A percentile compares a stretch with the other conserved stretches of the same genome.
Conservation (phyloP, 2,329 filamentous ascomycete genomes). For the Thelonectria blattea region DNA sequence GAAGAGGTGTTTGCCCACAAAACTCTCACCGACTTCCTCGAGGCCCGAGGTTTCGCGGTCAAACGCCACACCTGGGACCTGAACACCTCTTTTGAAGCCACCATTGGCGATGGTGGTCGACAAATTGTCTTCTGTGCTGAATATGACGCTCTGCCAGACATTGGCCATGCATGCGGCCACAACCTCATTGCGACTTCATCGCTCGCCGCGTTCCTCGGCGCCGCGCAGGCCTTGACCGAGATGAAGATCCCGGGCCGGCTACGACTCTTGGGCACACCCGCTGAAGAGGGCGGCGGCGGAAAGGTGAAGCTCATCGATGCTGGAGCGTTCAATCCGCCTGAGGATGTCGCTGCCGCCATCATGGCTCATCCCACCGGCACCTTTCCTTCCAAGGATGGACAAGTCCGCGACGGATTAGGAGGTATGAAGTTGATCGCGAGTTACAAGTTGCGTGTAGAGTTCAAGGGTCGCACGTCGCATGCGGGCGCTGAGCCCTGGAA, state of each 20-base stretch:
- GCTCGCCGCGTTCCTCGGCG: slow-evolving; percentile 51
- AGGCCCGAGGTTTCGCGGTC: slow-evolving; percentile 19
- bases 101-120: slow-evolving; percentile 18
- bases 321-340: slow-evolving; percentile 46
- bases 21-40: slow-evolving; percentile 11
- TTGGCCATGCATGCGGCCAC: slow-evolving; percentile 52
- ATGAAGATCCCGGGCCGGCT: slow-evolving; percentile 31
- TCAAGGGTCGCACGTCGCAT: slow-evolving; percentile 20
- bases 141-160: slow-evolving; percentile 25
- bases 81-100: slow-evolving; percentile 21
- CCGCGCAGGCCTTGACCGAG: slow-evolving; percentile 50
- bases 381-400: neutral
- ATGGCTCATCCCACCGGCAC: slow-evolving; percentile 32
- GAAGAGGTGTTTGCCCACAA: slow-evolving; percentile 23
- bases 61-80: slow-evolving; percentile 18
- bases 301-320: slow-evolving; percentile 53
- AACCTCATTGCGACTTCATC: slow-evolving; percentile 60
- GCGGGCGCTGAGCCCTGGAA: slow-evolving; percentile 31
- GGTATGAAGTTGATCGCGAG: slow-evolving; percentile 23
- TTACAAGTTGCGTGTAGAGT: slow-evolving; percentile 21
- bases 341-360: slow-evolving; percentile 37
- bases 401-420: slow-evolving; percentile 8
- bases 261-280: slow-evolving; percentile 57
- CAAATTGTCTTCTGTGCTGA: slow-evolving; percentile 24
- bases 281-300: slow-evolving; percentile 58